Conservation (phyloP, 345 rosid genomes). For the Brassica nigra region DNA sequence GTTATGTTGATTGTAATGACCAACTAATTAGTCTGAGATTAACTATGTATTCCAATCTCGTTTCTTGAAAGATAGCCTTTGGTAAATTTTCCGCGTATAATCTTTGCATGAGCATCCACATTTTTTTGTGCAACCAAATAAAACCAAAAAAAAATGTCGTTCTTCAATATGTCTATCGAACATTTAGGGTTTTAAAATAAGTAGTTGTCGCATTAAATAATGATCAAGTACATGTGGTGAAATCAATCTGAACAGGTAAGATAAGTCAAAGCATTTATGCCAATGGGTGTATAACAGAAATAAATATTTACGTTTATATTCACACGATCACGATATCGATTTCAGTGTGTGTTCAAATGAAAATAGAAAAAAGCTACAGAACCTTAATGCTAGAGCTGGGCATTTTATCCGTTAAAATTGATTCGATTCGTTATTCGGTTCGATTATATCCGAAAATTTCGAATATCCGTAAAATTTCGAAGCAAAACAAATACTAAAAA, state of each 20-base stretch:
- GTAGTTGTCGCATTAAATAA: slow-evolving; percentile 18
- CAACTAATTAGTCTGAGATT: neutral
- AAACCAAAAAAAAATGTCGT: neutral
- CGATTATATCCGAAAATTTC: no score
- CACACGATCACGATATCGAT: slow-evolving; percentile 19
- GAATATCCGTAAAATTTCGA: no score
- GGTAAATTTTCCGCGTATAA: neutral
- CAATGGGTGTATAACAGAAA: slow-evolving; percentile 7
- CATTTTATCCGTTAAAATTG: no score
- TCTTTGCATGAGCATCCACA: slow-evolving; percentile 9
- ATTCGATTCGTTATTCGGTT: no score
- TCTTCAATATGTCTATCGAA: neutral
- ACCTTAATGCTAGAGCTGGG: neutral
- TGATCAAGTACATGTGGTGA: slow-evolving; percentile 18
- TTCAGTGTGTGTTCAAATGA: neutral
- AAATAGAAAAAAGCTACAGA: slow-evolving; percentile 7
- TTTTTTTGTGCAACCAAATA: no score
- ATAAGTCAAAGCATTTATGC: slow-evolving; percentile 24
- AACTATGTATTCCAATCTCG: neutral
- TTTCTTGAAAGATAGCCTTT: neutral
- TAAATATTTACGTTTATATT: neutral
- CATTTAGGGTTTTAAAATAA: neutral
- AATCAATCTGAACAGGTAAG: slow-evolving; percentile 18
- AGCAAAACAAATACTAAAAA: no score
- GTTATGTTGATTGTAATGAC: neutral